Base-by-base conservation (phyloP, 768 basidiomycete species). In the Boletus tomentosulus region DNA sequence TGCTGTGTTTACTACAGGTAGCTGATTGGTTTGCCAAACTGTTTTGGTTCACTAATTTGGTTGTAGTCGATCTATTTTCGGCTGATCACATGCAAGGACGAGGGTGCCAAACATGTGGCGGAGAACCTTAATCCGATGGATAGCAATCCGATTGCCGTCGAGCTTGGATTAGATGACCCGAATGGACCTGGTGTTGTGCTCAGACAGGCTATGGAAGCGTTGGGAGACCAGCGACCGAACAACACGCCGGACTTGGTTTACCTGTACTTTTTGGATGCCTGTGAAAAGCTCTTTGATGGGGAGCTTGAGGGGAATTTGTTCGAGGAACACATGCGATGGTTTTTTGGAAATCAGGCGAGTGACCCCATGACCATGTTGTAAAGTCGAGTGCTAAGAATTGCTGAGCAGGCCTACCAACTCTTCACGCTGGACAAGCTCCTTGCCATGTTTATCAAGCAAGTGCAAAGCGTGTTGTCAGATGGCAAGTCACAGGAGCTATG, bases 341-440 rank as follows among this genome's bases (percentile, higher is more conserved):
- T 95, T 73, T 94, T 92, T 74, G 89, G 91, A 31, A 92, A 84
- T 56, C 87, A 86, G 80, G 88, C 88, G 70, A 57, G 77, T 50
- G 46, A 39, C 15, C 5, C n/a, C 15, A 35, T 39, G 37, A 28
- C 10, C 19, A 31, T 41, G 41, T 24, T 42, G 41, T 13, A 22
- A 11, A 28, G 52, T 30, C 16, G 13, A 2, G 8, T 19, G 46
- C 56, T 59, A 31, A 68, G 55, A 57, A 45, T 31, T 37, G 69
- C 69, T 72, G 38, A 76, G 59, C 75, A 95, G 85, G 94, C 92
- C 4, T 98, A 92, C 73, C 80, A 86, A 50, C 72, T 96, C 59
- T 98, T 96, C 71, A 98, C 97, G 2, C 68, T 99, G 63, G 97
- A 99, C 77, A 93, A 95, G 71, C 73, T 97, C 44, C 85, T 98